Percentiles rank a stretch among this genome's conserved stretches.
Conservation (phyloP, 129 eudicot species). For the Arctium lappa region DNA sequence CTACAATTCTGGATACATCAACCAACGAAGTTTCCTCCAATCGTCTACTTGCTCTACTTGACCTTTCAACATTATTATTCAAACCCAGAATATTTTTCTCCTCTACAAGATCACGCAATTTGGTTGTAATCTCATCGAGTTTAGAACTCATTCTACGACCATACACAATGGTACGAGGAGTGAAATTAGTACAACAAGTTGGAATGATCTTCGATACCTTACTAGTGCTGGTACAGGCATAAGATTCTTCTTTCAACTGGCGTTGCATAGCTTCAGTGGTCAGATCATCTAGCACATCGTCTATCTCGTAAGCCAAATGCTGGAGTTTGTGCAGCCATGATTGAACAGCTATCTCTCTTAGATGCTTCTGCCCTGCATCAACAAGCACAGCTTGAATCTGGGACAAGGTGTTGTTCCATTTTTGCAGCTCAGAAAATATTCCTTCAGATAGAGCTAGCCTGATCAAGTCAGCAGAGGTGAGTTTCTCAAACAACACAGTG, state of each 20-base stretch:
- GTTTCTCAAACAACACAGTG: not conserved
- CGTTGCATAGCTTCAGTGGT: not conserved
- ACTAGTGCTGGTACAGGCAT: not conserved
- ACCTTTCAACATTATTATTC: not conserved
- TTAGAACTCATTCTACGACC: not conserved
- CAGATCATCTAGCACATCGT: not conserved
- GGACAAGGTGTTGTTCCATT: conserved; percentile 3
- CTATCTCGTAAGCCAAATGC: not conserved
- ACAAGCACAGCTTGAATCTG: conserved; percentile 10
- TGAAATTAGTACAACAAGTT: not conserved
- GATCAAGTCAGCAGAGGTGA: conserved; percentile 2
- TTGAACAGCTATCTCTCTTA: conserved; percentile 16
- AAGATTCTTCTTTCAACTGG: not conserved
- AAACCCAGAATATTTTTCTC: not conserved
- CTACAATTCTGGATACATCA: not conserved
- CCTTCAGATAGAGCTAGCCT: conserved; percentile 19
- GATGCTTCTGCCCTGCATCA: conserved; percentile 31
- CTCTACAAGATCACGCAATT: not conserved
- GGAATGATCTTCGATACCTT: conserved; percentile 4
- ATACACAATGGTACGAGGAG: not conserved
- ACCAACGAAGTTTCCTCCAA: not conserved
- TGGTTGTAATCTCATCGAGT: not conserved
- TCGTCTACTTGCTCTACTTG: not conserved
- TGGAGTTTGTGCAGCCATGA: conserved; percentile 32
- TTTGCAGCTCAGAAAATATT: conserved; percentile 8